A percentile compares a stretch with the other conserved stretches of the same genome.
phyloP scores from a whole-genome alignment of 176 grass and related monocot genomes.

The Carex parvula region DNA sequence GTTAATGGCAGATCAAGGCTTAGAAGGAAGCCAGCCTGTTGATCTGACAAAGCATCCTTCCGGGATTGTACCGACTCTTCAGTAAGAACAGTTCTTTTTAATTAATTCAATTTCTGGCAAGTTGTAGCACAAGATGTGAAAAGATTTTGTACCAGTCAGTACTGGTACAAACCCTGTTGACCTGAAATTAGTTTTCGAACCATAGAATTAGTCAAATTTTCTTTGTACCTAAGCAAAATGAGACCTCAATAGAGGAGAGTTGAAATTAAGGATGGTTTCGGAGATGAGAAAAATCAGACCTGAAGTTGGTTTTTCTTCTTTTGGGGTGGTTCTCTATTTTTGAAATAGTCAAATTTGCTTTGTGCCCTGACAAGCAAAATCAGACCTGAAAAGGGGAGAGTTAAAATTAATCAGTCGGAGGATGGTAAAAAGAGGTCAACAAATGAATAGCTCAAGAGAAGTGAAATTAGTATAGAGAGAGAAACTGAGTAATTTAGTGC shows the following conservation, averaged over 20 bases:
- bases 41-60: slow-evolving; percentile 89
- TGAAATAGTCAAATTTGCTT: too few species aligned
- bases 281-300: too few species aligned
- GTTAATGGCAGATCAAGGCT: slow-evolving; percentile 59
- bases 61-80: slow-evolving; percentile 91
- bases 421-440: neutral
- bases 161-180: neutral
- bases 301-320: neutral
- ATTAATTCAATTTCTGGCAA: neutral
- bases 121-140: neutral
- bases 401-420: neutral
- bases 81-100: slow-evolving; percentile 46
- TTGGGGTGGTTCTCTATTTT: neutral
- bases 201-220: too few species aligned
- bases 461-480: too few species aligned
- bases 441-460: neutral
- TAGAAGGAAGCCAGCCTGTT: slow-evolving; percentile 83
- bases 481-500: too few species aligned
- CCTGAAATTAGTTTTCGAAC: neutral
- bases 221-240: too few species aligned
- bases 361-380: neutral
- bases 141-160: neutral
- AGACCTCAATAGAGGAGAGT: too few species aligned
- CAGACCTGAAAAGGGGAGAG: neutral
- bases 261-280: too few species aligned